phyloP scores from a whole-genome alignment of 345 rosid genomes.

The Cochlearia excelsa region DNA sequence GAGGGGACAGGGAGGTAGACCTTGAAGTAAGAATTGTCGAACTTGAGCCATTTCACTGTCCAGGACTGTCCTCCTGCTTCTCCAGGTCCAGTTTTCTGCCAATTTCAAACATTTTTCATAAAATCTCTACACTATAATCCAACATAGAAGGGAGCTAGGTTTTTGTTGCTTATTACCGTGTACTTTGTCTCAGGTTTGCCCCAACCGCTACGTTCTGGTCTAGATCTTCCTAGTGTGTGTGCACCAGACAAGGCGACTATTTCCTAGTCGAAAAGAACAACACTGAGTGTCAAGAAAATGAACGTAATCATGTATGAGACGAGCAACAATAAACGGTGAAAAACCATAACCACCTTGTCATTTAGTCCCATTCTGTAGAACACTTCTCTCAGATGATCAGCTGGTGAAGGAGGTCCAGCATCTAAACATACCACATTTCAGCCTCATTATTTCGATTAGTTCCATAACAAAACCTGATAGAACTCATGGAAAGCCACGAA shows the following conservation, averaged over 20 bases:
- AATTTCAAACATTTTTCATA: not conserved
- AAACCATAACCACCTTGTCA: slow-evolving; percentile 59
- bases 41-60: slow-evolving; percentile 92
- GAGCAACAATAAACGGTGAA: not conserved
- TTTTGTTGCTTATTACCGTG: slow-evolving; percentile 51
- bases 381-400: slow-evolving; percentile 72
- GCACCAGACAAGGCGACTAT: slow-evolving; percentile 97
- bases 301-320: not conserved
- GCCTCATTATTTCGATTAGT: no score
- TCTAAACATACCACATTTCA: slow-evolving; percentile 28
- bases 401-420: slow-evolving; percentile 90
- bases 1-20: slow-evolving; percentile 33
- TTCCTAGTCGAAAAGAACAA: slow-evolving; percentile 42
- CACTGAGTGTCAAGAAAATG: no score
- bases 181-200: slow-evolving; percentile 91
- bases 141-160: no score
- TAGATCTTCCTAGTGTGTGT: slow-evolving; percentile 91
- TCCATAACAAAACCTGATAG: no score
- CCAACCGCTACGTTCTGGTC: slow-evolving; percentile 99
- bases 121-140: no score
- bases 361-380: slow-evolving; percentile 92
- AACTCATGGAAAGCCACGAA: no score
- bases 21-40: slow-evolving; percentile 95
- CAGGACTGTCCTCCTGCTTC: slow-evolving; percentile 98
- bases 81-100: slow-evolving; percentile 91